These are phyloP conservation scores for Pelargonium myrrhifolium DNA, from an alignment of 441 rosid genomes.

Conservation along the genomic window DNA sequence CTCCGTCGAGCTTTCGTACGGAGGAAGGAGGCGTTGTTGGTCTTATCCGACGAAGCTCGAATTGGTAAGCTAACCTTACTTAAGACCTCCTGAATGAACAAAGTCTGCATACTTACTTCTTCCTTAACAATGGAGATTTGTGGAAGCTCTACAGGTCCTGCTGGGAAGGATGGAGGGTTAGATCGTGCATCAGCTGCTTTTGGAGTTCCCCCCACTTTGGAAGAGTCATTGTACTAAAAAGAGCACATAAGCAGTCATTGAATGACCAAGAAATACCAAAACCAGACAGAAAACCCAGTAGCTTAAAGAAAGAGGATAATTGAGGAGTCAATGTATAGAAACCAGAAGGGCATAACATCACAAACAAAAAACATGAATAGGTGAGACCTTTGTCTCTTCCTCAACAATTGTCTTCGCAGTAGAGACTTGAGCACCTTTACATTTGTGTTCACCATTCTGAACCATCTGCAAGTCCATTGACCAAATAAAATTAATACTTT, in stretches of 20 bases:
- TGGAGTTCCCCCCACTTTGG: conserved; percentile 19
- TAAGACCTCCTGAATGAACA: background rate
- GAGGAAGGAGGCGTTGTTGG: too few species aligned
- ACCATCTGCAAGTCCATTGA: conserved; percentile 45
- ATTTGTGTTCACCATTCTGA: conserved; percentile 57
- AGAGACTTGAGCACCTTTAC: conserved; percentile 25
- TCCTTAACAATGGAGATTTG: conserved; percentile 28
- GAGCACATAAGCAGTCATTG: conserved; percentile 8
- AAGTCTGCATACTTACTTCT: conserved; percentile 29
- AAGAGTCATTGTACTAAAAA: conserved; percentile 32
- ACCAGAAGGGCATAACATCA: conserved; percentile 1
- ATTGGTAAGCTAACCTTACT: background rate
- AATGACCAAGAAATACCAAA: background rate
- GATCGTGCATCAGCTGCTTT: conserved; percentile 17
- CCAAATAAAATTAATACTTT: conserved; percentile 14
- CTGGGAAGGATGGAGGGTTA: conserved; percentile 16
- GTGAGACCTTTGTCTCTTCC: conserved; percentile 27
- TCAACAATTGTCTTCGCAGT: conserved; percentile 44
- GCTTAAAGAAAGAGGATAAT: background rate
- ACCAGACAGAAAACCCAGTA: background rate
- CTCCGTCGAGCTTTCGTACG: too few species aligned
- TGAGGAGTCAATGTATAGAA: background rate
- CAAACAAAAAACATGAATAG: conserved; percentile 9
- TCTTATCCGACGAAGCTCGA: too few species aligned
- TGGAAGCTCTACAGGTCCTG: conserved; percentile 17